Conservation (phyloP, 306 rosid genomes). For the Ormosia semicastrata region DNA sequence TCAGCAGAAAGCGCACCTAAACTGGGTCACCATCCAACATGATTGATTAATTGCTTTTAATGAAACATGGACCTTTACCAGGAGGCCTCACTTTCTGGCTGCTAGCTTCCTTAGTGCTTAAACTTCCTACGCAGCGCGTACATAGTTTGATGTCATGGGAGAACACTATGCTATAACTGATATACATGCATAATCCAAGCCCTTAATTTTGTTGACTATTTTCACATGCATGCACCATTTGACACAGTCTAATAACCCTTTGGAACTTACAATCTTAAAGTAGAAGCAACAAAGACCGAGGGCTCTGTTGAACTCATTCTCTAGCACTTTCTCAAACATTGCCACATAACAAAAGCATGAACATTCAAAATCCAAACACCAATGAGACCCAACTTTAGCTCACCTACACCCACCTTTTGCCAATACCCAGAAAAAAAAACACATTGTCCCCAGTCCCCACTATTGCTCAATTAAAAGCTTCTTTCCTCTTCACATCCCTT, state of each 20-base stretch:
- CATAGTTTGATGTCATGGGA: constrained; percentile 1
- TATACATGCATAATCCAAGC: background rate
- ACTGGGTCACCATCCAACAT: constrained; percentile 1
- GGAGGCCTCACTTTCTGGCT: constrained; percentile 1
- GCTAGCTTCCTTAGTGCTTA: constrained; percentile 43
- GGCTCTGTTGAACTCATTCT: constrained; percentile 15
- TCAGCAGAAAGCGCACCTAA: background rate
- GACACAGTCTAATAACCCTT: constrained; percentile 25
- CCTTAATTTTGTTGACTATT: constrained; percentile 24
- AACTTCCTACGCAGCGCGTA: constrained; percentile 26
- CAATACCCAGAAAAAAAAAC: constrained; percentile 39
- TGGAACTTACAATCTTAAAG: constrained; percentile 21
- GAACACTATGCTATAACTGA: background rate
- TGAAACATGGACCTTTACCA: background rate
- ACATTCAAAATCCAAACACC: constrained; percentile 44
- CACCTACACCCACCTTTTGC: constrained; percentile 35
- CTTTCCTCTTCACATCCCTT: constrained; percentile 42
- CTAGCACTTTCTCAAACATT: constrained; percentile 30
- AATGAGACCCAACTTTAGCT: constrained; percentile 45
- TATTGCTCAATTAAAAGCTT: constrained; percentile 47
- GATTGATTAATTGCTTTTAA: constrained; percentile 16
- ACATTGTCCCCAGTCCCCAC: constrained; percentile 49
- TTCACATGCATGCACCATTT: constrained; percentile 10
- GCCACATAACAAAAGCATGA: constrained; percentile 43
- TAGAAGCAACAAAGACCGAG: constrained; percentile 28